phyloP scores from a whole-genome alignment of 805 yeast species.

The Debaryomyces tyrocola region DNA sequence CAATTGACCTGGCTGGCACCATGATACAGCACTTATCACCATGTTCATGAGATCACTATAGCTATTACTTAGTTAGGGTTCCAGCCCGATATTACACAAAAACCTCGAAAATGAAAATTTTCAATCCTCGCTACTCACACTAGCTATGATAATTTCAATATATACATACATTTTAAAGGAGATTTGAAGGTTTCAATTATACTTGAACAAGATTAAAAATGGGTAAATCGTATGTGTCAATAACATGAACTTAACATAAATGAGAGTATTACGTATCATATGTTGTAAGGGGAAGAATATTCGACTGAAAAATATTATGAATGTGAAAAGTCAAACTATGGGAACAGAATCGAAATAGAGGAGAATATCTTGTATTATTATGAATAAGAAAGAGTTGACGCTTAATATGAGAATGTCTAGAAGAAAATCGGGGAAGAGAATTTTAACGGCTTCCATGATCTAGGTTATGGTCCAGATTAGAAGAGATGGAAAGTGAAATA shows the following conservation, averaged over 20 bases:
- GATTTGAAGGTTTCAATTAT: slow-evolving; percentile 3
- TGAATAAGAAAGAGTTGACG: no score
- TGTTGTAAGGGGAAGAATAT: background rate
- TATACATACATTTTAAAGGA: slow-evolving; percentile 1
- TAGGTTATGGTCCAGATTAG: no score
- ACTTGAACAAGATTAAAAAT: slow-evolving; percentile 20
- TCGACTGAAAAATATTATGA: background rate
- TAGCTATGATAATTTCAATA: slow-evolving; percentile 4
- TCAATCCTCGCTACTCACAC: slow-evolving; percentile 1
- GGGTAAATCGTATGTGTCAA: slow-evolving; percentile 40
- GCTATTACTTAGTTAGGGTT: background rate
- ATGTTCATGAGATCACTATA: no score
- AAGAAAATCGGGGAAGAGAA: no score
- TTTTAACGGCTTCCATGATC: no score
- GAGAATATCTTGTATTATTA: no score
- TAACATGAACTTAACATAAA: background rate
- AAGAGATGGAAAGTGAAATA: no score
- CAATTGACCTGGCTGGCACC: no score
- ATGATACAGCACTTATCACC: no score
- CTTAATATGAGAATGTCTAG: no score
- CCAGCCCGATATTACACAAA: slow-evolving; percentile 1
- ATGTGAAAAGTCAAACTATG: no score
- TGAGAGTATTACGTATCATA: background rate
- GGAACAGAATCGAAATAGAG: no score
- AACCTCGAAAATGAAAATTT: slow-evolving; percentile 1